Base-by-base conservation (phyloP, 495 filamentous ascomycete species). In the Cercophora sp. region DNA sequence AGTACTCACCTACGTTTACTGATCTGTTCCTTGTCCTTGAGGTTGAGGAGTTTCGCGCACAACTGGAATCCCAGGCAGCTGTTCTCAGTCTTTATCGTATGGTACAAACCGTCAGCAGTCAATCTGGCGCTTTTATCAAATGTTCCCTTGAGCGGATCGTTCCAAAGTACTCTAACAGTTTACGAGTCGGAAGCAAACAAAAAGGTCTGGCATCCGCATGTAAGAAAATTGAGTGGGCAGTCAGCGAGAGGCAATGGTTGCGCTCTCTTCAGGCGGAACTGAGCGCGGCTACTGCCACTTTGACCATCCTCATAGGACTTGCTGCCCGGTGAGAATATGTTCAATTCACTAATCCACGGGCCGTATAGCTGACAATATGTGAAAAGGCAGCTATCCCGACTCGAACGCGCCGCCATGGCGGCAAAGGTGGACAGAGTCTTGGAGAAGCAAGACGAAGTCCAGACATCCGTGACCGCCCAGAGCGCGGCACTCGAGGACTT, bases 311-410 rank as follows among this genome's bases (percentile, higher is more conserved):
- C n/a, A 11, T 46, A 6, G 42, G 45, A 22, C 45, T 48, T 22
- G 29, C 45, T 16, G 25, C 45, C 16, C 45, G 35, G 45, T 48
- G 18, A 48, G 45, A n/a, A 36, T 23, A n/a, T n/a, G n/a, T n/a
- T n/a, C n/a, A 2, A 2, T 32, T 16, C 5, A 9, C 9, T 29
- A n/a, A 15, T 0, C 13, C 15, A 20, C 34, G 5, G 19, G 4
- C 8, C 26, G 1, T 22, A n/a, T 32, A 4, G 8, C 29, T 35
- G 2, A 35, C 5, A 42, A 42, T 3, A n/a, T 8, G 5, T 32
- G 3, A 4, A 18, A 36, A 48, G 45, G 19, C 26, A 48, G 18
- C 15, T 34, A 4, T 22, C 19, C 10, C 26, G 45, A 15, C 26
- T 48, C 9, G 45, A 48, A 6, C 19, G 16, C 8, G 16, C 13